Evolutionary conservation across 163 green algal species (phyloP).

Genomic region (Botryococcus braunii): DNA sequence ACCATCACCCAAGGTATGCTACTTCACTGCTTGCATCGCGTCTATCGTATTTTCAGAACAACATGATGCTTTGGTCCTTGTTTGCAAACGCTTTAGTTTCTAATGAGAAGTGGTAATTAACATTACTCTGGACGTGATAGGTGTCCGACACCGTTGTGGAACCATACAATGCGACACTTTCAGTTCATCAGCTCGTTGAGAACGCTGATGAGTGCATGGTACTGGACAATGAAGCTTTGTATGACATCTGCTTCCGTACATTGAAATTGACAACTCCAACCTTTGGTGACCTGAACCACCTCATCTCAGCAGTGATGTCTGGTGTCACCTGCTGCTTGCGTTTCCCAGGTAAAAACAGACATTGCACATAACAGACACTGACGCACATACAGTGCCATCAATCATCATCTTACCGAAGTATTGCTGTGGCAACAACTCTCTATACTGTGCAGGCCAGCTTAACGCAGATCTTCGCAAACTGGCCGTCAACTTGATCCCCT

Average conservation of each 20-base stretch:
- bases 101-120: too few relatives aligned
- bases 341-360: slow-evolving; percentile 55
- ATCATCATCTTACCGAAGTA: too few relatives aligned
- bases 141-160: slow-evolving; percentile 93
- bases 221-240: slow-evolving; percentile 68
- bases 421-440: too few relatives aligned
- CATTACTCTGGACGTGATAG: too few relatives aligned
- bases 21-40: too few relatives aligned
- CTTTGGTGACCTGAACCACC: slow-evolving; percentile 87
- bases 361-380: too few relatives aligned
- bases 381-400: too few relatives aligned
- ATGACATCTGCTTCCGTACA: slow-evolving; percentile 99
- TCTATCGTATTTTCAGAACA: too few relatives aligned
- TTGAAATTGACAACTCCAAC: slow-evolving; percentile 91
- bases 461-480: slow-evolving; percentile 97
- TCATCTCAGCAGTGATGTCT: slow-evolving; percentile 87
- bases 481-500: slow-evolving; percentile 89
- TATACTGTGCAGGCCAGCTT: slow-evolving; percentile 55
- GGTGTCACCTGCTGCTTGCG: slow-evolving; percentile 93
- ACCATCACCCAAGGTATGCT: slow-evolving; percentile 78
- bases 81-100: too few relatives aligned
- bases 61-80: too few relatives aligned
- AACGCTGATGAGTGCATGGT: slow-evolving; percentile 98
- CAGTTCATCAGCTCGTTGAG: slow-evolving; percentile 95
- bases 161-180: slow-evolving; percentile 89